Percentiles rank a stretch among this genome's conserved stretches.
Conservation (phyloP, 2,329 filamentous ascomycete species). For the Nemania serpens region DNA sequence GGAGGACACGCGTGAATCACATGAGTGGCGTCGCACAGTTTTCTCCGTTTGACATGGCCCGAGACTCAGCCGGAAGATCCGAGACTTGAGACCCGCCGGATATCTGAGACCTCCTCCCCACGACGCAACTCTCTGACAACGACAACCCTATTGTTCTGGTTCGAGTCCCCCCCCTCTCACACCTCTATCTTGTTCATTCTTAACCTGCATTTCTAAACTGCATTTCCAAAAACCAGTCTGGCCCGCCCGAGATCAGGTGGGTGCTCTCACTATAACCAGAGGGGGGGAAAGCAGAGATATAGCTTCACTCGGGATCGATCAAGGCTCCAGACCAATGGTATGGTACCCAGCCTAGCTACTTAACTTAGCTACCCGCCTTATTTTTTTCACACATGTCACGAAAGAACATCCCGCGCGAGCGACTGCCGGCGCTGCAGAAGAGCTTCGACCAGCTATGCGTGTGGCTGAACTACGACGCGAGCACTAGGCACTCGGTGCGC, state of each 20-base stretch:
- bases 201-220: too few species aligned
- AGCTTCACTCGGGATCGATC: too few species aligned
- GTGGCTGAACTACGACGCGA: conserved; percentile 35
- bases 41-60: too few species aligned
- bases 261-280: too few species aligned
- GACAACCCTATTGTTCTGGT: conserved; percentile 2
- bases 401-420: conserved; percentile 29
- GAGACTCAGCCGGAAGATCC: not conserved
- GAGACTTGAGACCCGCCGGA: not conserved
- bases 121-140: not conserved
- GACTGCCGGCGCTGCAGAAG: conserved; percentile 26
- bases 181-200: too few species aligned
- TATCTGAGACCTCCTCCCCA: not conserved
- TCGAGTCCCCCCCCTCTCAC: not conserved
- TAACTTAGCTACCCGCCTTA: not conserved
- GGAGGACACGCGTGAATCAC: too few species aligned
- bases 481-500: conserved; percentile 27
- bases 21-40: too few species aligned
- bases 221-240: too few species aligned
- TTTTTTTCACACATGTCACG: conserved; percentile 22
- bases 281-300: too few species aligned
- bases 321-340: too few species aligned
- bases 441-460: conserved; percentile 32
- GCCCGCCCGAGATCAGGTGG: too few species aligned
- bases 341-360: not conserved